Evolutionary conservation across 2,329 filamentous ascomycete genomes (phyloP).

Genomic region (Calonectria naviculata): DNA sequence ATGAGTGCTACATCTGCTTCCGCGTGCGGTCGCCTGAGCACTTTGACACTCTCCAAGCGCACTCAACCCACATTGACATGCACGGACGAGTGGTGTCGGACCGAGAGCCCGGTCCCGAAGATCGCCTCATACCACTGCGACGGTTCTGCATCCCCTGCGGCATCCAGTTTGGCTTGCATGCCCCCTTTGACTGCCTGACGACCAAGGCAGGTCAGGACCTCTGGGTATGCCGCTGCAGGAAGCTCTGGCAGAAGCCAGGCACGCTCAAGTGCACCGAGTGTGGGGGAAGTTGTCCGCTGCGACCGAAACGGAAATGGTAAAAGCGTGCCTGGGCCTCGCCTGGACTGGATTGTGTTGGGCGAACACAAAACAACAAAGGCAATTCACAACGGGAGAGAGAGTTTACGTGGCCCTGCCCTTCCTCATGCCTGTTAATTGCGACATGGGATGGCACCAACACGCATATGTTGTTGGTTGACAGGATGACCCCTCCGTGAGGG

Average conservation of each 20-base stretch:
- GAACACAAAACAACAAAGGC: neutral
- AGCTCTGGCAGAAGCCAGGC: conserved; percentile 49
- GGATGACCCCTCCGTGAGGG: neutral
- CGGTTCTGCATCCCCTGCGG: conserved; percentile 56
- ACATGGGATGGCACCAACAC: neutral
- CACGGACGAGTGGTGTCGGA: conserved; percentile 44
- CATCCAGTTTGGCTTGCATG: conserved; percentile 50
- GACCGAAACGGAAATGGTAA: conserved; percentile 46
- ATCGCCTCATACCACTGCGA: conserved; percentile 47
- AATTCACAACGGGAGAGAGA: neutral
- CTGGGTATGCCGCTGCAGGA: conserved; percentile 53
- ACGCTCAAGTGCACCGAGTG: conserved; percentile 50
- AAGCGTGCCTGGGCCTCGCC: neutral
- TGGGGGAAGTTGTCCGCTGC: conserved; percentile 47
- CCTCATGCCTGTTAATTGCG: neutral
- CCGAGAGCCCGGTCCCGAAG: conserved; percentile 41
- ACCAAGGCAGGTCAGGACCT: conserved; percentile 51
- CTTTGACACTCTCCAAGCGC: conserved; percentile 51
- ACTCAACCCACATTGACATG: conserved; percentile 46
- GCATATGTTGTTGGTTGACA: conserved; percentile 1
- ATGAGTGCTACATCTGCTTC: conserved; percentile 56
- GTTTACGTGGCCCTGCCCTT: neutral
- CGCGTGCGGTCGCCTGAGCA: conserved; percentile 51
- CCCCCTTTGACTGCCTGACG: conserved; percentile 49
- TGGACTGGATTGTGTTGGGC: neutral